A percentile compares a stretch with the other conserved stretches of the same genome.
These are phyloP conservation scores for Fusarium siculi DNA, from an alignment of 2,329 filamentous ascomycete genomes.

Conservation along the genomic window DNA sequence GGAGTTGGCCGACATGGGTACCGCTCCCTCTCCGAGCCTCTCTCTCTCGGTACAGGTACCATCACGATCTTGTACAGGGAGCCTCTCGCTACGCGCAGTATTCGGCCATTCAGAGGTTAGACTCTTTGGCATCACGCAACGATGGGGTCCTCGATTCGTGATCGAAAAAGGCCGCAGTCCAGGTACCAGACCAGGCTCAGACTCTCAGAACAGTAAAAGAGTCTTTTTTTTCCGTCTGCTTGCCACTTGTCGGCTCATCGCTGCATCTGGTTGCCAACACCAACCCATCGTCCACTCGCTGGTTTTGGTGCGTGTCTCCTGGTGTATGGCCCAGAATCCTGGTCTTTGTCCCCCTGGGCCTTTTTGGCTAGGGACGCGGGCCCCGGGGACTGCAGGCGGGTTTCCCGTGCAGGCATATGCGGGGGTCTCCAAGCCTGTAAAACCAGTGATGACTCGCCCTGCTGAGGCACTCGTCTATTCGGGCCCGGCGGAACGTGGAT, in stretches of 20 bases:
- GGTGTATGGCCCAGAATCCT: slow-evolving; percentile 44
- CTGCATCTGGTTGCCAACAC: slow-evolving; percentile 43
- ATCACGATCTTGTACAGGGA: slow-evolving; percentile 5
- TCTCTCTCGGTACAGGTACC: not conserved
- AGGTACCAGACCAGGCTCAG: not conserved
- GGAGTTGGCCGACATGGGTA: slow-evolving; percentile 20
- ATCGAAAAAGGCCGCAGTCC: not conserved
- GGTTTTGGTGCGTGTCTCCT: slow-evolving; percentile 44
- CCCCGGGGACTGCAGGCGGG: slow-evolving; percentile 41
- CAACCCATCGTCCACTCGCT: slow-evolving; percentile 24
- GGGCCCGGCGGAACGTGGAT: slow-evolving; percentile 31
- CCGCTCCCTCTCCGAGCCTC: not conserved
- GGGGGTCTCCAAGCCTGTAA: slow-evolving; percentile 36
- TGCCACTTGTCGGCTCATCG: slow-evolving; percentile 47
- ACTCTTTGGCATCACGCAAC: slow-evolving; percentile 22
- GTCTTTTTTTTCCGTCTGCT: slow-evolving; percentile 21
- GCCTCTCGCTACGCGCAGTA: not conserved
- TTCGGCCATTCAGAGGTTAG: slow-evolving; percentile 12
- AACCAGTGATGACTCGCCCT: slow-evolving; percentile 39
- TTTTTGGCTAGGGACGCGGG: slow-evolving; percentile 37
- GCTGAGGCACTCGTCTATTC: slow-evolving; percentile 28
- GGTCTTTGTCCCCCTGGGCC: slow-evolving; percentile 25
- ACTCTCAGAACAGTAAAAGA: not conserved
- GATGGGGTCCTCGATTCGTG: slow-evolving; percentile 14
- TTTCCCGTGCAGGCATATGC: slow-evolving; percentile 42